Evolutionary conservation across 176 grass and related monocot genomes (phyloP).

Genomic region (Hyparrhenia diplandra): DNA sequence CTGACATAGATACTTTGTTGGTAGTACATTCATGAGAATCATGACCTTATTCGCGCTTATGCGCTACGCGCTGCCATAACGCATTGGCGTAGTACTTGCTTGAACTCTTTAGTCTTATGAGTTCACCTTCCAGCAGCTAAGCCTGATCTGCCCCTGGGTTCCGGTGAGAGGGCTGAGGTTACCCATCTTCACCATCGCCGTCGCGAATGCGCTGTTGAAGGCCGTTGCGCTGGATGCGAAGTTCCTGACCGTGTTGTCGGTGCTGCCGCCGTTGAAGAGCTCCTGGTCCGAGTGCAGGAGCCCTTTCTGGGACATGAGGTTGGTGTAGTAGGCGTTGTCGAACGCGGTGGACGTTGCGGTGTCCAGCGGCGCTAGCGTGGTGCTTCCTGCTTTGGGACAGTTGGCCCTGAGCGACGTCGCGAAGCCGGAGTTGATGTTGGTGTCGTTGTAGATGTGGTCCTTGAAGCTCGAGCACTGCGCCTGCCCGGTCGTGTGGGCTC

Average conservation of each 20-base stretch:
- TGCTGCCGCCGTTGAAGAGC: constrained; percentile 38
- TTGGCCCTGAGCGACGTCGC: constrained; percentile 26
- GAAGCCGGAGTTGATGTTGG: constrained; percentile 49
- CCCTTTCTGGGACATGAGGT: constrained; percentile 42
- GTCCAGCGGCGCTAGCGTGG: constrained; percentile 55
- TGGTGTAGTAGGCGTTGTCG: constrained; percentile 58
- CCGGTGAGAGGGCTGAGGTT: constrained; percentile 24
- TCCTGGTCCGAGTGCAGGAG: constrained; percentile 65
- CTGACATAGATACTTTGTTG: too few species aligned
- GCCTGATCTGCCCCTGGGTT: constrained; percentile 21
- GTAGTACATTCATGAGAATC: too few species aligned
- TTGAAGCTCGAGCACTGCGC: constrained; percentile 39
- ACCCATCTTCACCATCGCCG: constrained; percentile 55
- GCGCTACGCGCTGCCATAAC: too few species aligned
- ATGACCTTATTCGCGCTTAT: too few species aligned
- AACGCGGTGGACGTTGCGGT: constrained; percentile 13
- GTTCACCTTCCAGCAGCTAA: constrained; percentile 2
- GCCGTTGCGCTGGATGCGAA: constrained; percentile 27
- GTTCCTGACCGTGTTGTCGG: constrained; percentile 37
- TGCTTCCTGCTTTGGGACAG: constrained; percentile 20
- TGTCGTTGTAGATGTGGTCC: constrained; percentile 58
- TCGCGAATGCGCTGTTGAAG: constrained; percentile 45
- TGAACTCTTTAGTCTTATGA: too few species aligned
- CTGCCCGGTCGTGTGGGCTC: constrained; percentile 67
- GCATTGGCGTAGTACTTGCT: too few species aligned